Evolutionary conservation across 2,329 filamentous ascomycete species (phyloP).

Genomic region (Fusarium xyrophilum): DNA sequence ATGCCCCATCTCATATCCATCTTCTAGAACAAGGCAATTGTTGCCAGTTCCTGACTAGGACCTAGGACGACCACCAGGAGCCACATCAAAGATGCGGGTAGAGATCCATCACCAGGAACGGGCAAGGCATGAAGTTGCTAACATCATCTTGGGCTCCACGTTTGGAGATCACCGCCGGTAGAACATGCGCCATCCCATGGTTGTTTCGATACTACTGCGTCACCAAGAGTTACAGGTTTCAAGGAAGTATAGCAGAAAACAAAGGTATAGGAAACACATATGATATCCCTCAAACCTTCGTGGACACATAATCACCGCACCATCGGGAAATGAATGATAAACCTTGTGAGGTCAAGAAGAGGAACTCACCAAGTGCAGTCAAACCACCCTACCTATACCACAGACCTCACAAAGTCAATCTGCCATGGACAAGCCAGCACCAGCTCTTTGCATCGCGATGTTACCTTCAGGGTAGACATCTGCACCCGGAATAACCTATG

Average conservation of each 20-base stretch:
- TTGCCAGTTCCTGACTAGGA: conserved; percentile 40
- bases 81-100: conserved; percentile 32
- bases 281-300: background rate
- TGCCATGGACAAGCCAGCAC: background rate
- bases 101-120: conserved; percentile 32
- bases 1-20: conserved; percentile 39
- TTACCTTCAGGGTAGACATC: conserved; percentile 31
- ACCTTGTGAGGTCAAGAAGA: background rate
- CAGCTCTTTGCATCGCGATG: conserved; percentile 22
- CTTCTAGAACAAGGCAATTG: conserved; percentile 37
- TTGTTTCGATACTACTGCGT: background rate
- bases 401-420: background rate
- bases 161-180: conserved; percentile 1
- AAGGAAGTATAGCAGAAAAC: background rate
- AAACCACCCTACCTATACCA: conserved; percentile 24
- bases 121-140: conserved; percentile 19
- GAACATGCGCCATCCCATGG: conserved; percentile 2
- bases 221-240: conserved; percentile 3
- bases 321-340: background rate
- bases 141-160: conserved; percentile 30
- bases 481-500: conserved; percentile 9
- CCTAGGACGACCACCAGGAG: conserved; percentile 23
- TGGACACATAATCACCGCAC: background rate
- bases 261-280: background rate
- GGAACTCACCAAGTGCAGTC: background rate